Evolutionary conservation across 306 rosid genomes (phyloP).

Genomic region (Boehmeria nivea): DNA sequence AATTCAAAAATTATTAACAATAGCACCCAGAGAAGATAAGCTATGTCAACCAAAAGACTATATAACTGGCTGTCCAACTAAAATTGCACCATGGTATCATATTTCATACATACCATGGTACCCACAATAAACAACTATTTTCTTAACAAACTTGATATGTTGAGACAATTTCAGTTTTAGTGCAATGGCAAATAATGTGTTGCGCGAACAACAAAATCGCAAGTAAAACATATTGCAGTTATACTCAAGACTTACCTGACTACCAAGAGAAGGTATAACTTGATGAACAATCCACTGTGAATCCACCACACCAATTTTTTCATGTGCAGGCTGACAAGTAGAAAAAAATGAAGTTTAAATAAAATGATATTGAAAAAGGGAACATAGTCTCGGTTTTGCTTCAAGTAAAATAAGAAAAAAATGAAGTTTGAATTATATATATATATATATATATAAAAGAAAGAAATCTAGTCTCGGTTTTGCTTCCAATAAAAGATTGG

Average conservation of each 20-base stretch:
- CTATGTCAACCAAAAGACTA: no score
- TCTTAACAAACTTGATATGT: background rate
- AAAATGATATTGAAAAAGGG: background rate
- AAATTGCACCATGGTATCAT: no score
- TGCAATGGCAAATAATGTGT: slow-evolving; percentile 5
- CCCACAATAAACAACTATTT: background rate
- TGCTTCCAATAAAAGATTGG: slow-evolving; percentile 3
- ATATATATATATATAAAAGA: no score
- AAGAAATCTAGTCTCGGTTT: background rate
- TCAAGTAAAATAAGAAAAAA: background rate
- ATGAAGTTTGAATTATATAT: background rate
- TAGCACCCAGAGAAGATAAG: no score
- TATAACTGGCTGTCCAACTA: no score
- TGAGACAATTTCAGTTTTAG: background rate
- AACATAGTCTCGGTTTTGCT: background rate
- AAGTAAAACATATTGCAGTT: slow-evolving; percentile 9
- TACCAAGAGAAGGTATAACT: slow-evolving; percentile 86
- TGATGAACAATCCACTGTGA: slow-evolving; percentile 97
- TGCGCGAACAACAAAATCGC: slow-evolving; percentile 2
- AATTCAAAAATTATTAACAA: background rate
- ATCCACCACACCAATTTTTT: slow-evolving; percentile 95
- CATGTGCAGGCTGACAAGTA: slow-evolving; percentile 75
- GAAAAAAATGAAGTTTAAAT: slow-evolving; percentile 19
- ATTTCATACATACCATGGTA: no score
- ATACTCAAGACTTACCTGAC: slow-evolving; percentile 53